Base-by-base conservation (phyloP, 2,329 filamentous ascomycete species). In the Parastagonospora nodorum region DNA sequence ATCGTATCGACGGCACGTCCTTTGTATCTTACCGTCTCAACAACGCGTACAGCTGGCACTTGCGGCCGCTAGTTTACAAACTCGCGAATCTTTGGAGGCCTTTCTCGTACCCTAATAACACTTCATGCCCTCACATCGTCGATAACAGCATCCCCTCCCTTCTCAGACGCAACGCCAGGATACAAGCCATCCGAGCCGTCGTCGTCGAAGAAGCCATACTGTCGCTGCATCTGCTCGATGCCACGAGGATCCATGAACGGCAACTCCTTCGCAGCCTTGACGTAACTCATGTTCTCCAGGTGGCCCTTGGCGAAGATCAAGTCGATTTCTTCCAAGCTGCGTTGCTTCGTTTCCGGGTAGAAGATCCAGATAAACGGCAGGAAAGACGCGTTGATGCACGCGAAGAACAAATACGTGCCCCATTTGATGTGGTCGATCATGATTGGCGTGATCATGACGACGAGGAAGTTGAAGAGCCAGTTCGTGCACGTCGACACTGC, bases 241-340 rank as follows among this genome's bases (percentile, higher is more conserved):
- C 85, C 78, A 37, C 77, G 74, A 8, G 77, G 75, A 3, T 75
- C 68, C 10, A 86, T 72, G 53, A 78, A 76, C 0, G 84, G 84
- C 49, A 87, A 69, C 42, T 85, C 78, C 58, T 81, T 75, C 29
- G 82, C 80, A 5, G 84, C 84, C 55, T 76, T 75, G 46, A 87
- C 83, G 53, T 86, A 85, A 4, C 78, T 82, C 5, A 82, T 85
- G 2, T 83, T 81, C 69, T 87, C 84, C 28, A 77, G 2, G 31
- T 50, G 44, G n/a, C 64, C 70, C 40, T 67, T 67, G 1, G 70
- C 70, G 35, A 81, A 81, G 55, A 80, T 68, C 15, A 73, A 66
- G 57, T 81, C 79, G 24, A 82, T 79, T 47, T 82, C 78, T 50
- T 82, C 80, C 0, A 82, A 68, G 3, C 64, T 69, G 5, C 80